These are phyloP conservation scores for Mycena chlorophos DNA, from an alignment of 768 basidiomycete genomes.

Conservation along the genomic window DNA sequence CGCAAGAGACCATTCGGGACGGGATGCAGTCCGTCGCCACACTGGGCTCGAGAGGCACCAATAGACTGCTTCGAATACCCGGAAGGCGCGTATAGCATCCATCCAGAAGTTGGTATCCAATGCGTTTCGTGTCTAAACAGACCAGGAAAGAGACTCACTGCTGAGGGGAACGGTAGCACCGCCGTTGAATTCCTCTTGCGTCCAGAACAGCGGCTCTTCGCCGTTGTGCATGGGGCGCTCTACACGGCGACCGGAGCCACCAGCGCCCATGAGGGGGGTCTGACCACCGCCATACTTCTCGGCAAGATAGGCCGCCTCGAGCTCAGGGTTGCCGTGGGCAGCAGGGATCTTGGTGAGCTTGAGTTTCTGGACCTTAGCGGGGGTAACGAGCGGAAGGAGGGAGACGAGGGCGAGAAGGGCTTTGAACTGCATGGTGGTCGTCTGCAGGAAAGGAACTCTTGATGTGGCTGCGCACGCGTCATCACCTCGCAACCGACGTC, in stretches of 20 bases:
- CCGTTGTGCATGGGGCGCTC: constrained; percentile 36
- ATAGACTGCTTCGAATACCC: no score
- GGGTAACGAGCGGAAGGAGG: constrained; percentile 53
- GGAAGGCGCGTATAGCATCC: no score
- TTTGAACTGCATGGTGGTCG: constrained; percentile 44
- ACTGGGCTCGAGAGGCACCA: no score
- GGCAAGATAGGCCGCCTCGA: constrained; percentile 84
- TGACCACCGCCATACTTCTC: constrained; percentile 80
- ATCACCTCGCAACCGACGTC: constrained; percentile 1
- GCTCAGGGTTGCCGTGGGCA: constrained; percentile 56
- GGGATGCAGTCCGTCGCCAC: no score
- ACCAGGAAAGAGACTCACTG: constrained; percentile 56
- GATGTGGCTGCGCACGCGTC: constrained; percentile 1
- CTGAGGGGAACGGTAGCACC: constrained; percentile 88
- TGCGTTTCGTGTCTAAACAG: no score
- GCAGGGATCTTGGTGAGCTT: constrained; percentile 85
- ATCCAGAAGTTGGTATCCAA: no score
- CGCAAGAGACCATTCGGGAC: no score
- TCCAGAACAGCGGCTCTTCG: constrained; percentile 74
- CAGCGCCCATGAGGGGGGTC: constrained; percentile 68
- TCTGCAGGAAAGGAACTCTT: neutral
- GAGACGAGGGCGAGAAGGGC: constrained; percentile 40
- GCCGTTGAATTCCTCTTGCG: constrained; percentile 71
- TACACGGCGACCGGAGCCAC: constrained; percentile 68
- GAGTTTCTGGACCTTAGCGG: constrained; percentile 72